A percentile compares a stretch with the other conserved stretches of the same genome.
Evolutionary conservation across 2,329 filamentous ascomycete genomes (phyloP).

Genomic region (Ophiostoma triangulosporum): DNA sequence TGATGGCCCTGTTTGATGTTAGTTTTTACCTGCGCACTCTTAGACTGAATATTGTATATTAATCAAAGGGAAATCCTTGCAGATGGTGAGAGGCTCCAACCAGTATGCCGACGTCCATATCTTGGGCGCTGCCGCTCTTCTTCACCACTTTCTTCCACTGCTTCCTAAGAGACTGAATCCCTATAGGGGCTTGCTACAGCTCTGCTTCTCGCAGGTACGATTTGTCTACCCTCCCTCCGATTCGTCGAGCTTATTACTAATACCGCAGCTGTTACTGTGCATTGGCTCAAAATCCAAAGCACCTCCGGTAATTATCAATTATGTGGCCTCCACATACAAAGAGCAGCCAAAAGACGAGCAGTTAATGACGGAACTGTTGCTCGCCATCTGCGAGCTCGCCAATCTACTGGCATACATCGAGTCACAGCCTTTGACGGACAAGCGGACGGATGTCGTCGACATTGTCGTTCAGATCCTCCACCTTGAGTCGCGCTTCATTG

Average conservation of each 20-base stretch:
- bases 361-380: slow-evolving; percentile 26
- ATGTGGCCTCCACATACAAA: slow-evolving; percentile 24
- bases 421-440: slow-evolving; percentile 24
- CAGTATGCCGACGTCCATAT: slow-evolving; percentile 43
- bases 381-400: slow-evolving; percentile 27
- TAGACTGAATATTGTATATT: no score
- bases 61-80: no score
- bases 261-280: not conserved
- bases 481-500: slow-evolving; percentile 26
- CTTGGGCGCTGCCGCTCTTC: slow-evolving; percentile 44
- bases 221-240: not conserved
- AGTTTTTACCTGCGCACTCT: slow-evolving; percentile 10
- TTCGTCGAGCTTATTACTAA: not conserved
- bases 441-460: slow-evolving; percentile 20
- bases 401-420: slow-evolving; percentile 25
- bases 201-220: slow-evolving; percentile 43
- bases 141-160: slow-evolving; percentile 32
- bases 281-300: slow-evolving; percentile 17
- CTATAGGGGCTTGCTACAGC: slow-evolving; percentile 38
- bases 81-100: slow-evolving; percentile 32
- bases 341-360: slow-evolving; percentile 24
- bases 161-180: slow-evolving; percentile 27
- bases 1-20: slow-evolving; percentile 50
- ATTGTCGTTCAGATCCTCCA: slow-evolving; percentile 26
- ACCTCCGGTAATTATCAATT: slow-evolving; percentile 30